Evolutionary conservation across 352 stramenopile species (phyloP).

Genomic region (Globisporangium alternatum): DNA sequence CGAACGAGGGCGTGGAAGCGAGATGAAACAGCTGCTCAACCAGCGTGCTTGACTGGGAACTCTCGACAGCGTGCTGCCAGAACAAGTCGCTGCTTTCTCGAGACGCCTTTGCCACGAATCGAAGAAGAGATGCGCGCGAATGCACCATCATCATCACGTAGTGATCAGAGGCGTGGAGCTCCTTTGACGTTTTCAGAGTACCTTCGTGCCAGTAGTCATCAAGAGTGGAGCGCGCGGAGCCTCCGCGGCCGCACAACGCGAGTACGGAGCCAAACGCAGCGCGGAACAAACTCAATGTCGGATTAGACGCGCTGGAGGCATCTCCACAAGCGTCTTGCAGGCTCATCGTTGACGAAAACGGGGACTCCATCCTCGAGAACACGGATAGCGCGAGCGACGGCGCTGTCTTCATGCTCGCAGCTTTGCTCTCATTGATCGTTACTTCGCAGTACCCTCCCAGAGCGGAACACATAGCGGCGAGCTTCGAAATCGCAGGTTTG

Average conservation of each 20-base stretch:
- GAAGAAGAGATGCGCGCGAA: slow-evolving; percentile 23
- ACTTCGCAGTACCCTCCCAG: slow-evolving; percentile 16
- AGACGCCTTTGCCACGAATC: slow-evolving; percentile 20
- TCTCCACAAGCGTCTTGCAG: background rate
- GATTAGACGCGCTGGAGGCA: background rate
- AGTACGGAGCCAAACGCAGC: background rate
- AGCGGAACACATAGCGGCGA: background rate
- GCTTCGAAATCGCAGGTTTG: background rate
- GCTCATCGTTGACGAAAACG: slow-evolving; percentile 5
- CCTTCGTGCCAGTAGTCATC: background rate
- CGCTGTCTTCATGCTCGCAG: background rate
- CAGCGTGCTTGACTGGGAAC: background rate
- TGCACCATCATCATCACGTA: slow-evolving; percentile 4
- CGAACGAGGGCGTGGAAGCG: slow-evolving; percentile 21
- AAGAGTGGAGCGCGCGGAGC: background rate
- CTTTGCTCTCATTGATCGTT: background rate
- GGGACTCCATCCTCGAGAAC: background rate
- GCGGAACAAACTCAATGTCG: background rate
- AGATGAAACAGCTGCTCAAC: slow-evolving; percentile 27
- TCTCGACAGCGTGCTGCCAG: background rate
- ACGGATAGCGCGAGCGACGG: background rate
- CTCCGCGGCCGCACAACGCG: background rate
- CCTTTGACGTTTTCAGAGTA: background rate
- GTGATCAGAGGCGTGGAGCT: background rate
- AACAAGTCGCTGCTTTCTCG: background rate